Base-by-base conservation (phyloP, 257 asterid genomes). In the Lycium ferocissimum region DNA sequence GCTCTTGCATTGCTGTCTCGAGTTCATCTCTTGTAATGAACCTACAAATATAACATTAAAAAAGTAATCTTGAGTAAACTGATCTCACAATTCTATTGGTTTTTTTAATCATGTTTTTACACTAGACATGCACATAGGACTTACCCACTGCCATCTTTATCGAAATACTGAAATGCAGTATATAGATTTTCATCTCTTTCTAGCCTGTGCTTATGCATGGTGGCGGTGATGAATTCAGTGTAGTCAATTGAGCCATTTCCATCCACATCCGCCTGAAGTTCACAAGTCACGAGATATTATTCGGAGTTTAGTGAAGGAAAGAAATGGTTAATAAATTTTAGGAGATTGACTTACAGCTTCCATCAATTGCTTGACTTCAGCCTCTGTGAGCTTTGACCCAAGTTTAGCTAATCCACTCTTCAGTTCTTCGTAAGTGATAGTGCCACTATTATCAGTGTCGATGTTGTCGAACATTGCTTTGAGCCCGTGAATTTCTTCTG, bases 161-260 rank as follows among this genome's bases (percentile, higher is more conserved):
- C 99, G n/a, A 95, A 94, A 88, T 88, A 89, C 86, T 86, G 94
- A 86, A 95, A 95, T 56, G 99, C 99, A 84, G 90, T 93, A 88
- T 89, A 91, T 5, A 95, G 91, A 80, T 94, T 90, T 83, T 95
- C 99, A 37, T 93, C 98, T 63, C 91, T 91, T 89, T 94, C 99
- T 66, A 95, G 90, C 91, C 93, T 94, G 92, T 94, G 94, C 88
- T 93, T 91, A 86, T 94, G 97, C 99, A 95, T 95, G 72, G 99
- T 95, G 49, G 98, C 98, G 0, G 98, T 95, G 70, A 94, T 90
- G 90, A 95, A 95, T 90, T 95, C 98, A 9, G 90, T 92, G 91
- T 94, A 92, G 84, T 95, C 99, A 14, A 95, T 95, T 6, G 97
- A 85, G 66, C 99, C 99, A 47, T 95, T 91, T 85, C 99, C 99